phyloP scores from a whole-genome alignment of 2,329 filamentous ascomycete species.

The Corniculantispora saksenae region DNA sequence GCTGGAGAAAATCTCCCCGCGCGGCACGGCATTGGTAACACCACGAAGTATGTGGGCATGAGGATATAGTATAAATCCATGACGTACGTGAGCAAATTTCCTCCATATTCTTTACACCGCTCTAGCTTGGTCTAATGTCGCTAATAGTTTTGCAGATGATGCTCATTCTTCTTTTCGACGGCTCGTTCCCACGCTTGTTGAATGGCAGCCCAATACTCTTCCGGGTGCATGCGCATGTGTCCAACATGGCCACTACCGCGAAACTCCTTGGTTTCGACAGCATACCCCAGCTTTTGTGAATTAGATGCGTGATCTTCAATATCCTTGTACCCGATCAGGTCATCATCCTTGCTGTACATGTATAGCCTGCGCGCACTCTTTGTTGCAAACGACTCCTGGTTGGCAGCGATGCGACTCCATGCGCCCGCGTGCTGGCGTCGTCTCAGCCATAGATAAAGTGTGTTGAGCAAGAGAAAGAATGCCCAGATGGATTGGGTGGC shows the following conservation, averaged over 20 bases:
- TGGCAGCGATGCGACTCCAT: slow-evolving; percentile 39
- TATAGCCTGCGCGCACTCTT: slow-evolving; percentile 50
- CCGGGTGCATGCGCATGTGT: slow-evolving; percentile 58
- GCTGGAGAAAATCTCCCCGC: too few species aligned
- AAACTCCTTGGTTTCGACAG: slow-evolving; percentile 47
- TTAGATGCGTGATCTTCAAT: slow-evolving; percentile 55
- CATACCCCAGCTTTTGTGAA: slow-evolving; percentile 50
- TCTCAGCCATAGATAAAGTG: slow-evolving; percentile 35
- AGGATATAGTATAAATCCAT: too few species aligned
- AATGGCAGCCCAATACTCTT: slow-evolving; percentile 57
- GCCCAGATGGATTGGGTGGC: slow-evolving; percentile 51
- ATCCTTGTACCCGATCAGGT: slow-evolving; percentile 56
- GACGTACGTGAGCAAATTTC: too few species aligned
- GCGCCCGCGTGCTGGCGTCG: slow-evolving; percentile 43
- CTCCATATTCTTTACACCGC: too few species aligned
- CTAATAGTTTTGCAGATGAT: too few species aligned
- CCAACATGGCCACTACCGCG: slow-evolving; percentile 61
- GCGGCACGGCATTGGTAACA: too few species aligned
- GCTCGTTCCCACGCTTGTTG: not conserved
- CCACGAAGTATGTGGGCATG: too few species aligned
- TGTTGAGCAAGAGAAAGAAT: slow-evolving; percentile 40
- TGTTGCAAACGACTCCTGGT: slow-evolving; percentile 39
- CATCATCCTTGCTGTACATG: slow-evolving; percentile 59
- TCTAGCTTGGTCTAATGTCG: too few species aligned
- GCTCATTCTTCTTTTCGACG: not conserved